Conservation (phyloP, 169 alveolate species). For the Eimeria tenella region DNA sequence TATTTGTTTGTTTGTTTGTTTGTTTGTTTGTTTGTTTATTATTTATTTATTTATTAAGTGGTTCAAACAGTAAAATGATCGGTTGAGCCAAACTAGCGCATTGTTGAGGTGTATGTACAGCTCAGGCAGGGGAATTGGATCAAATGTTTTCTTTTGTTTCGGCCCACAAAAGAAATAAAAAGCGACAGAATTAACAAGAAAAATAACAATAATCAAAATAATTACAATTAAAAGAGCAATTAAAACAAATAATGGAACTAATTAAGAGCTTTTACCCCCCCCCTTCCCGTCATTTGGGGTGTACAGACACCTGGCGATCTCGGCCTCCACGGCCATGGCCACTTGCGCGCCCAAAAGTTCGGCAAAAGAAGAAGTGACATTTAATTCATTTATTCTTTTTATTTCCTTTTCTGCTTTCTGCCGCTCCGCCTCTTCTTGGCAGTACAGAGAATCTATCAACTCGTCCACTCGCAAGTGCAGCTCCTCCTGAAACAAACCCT, state of each 20-base stretch:
- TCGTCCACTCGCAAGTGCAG: constrained; percentile 2
- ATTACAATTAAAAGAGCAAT: not conserved
- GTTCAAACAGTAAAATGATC: too few relatives aligned
- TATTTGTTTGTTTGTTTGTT: too few relatives aligned
- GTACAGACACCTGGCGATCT: not conserved
- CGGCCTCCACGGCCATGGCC: not conserved
- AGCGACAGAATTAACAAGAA: not conserved
- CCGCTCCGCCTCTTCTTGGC: not conserved
- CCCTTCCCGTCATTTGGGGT: too few relatives aligned
- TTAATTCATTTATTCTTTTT: not conserved
- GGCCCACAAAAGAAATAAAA: too few relatives aligned
- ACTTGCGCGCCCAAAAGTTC: not conserved
- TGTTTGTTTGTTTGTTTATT: not conserved
- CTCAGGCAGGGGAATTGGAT: not conserved
- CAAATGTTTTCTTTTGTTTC: not conserved
- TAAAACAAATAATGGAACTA: not conserved
- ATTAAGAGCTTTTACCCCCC: not conserved
- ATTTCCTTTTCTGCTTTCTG: not conserved
- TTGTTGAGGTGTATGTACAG: not conserved
- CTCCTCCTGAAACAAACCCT: too few relatives aligned
- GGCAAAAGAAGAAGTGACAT: not conserved
- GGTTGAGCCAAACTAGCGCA: not conserved
- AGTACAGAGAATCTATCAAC: not conserved
- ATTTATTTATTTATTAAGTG: not conserved
- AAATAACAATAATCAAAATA: not conserved